These are phyloP conservation scores for Aspergillus puulaauensis DNA, from an alignment of 2,329 filamentous ascomycete genomes.

Conservation along the genomic window DNA sequence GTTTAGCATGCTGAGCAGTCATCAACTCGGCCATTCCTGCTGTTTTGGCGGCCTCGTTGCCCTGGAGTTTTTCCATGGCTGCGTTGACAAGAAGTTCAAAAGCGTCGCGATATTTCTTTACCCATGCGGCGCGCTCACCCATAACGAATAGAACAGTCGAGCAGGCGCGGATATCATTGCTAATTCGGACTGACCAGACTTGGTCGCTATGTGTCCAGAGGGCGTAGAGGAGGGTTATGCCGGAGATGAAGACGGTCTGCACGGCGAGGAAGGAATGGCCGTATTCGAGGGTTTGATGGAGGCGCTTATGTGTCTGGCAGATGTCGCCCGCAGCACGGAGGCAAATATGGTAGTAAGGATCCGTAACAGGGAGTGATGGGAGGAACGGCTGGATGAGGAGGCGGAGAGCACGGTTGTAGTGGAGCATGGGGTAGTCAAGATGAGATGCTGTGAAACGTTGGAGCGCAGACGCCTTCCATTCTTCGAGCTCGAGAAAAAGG, in stretches of 20 bases:
- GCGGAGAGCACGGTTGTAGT: conserved; percentile 52
- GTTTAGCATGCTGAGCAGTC: conserved; percentile 32
- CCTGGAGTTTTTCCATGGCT: conserved; percentile 47
- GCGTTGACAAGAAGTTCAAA: conserved; percentile 50
- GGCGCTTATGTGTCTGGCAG: conserved; percentile 38
- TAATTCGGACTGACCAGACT: conserved; percentile 50
- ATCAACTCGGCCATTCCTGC: conserved; percentile 42
- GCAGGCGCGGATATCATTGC: conserved; percentile 52
- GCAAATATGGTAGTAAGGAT: conserved; percentile 49
- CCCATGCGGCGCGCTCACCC: conserved; percentile 50
- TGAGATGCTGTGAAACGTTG: conserved; percentile 37
- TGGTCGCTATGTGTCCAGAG: conserved; percentile 45
- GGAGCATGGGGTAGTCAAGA: conserved; percentile 50
- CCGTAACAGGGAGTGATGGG: conserved; percentile 45
- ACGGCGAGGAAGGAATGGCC: conserved; percentile 41
- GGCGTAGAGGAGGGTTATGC: conserved; percentile 38
- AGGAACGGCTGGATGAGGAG: conserved; percentile 54
- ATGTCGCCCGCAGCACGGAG: conserved; percentile 38
- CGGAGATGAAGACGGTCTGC: conserved; percentile 40
- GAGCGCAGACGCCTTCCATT: conserved; percentile 46
- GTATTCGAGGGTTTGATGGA: conserved; percentile 40
- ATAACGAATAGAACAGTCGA: conserved; percentile 52
- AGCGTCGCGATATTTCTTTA: conserved; percentile 49
- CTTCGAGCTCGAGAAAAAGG: conserved; percentile 47
- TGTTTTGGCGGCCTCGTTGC: conserved; percentile 33